Evolutionary conservation across 129 eudicot species (phyloP), one percentile per base, ranked within the genome.

Genomic region (Kitagawia praeruptora): DNA sequence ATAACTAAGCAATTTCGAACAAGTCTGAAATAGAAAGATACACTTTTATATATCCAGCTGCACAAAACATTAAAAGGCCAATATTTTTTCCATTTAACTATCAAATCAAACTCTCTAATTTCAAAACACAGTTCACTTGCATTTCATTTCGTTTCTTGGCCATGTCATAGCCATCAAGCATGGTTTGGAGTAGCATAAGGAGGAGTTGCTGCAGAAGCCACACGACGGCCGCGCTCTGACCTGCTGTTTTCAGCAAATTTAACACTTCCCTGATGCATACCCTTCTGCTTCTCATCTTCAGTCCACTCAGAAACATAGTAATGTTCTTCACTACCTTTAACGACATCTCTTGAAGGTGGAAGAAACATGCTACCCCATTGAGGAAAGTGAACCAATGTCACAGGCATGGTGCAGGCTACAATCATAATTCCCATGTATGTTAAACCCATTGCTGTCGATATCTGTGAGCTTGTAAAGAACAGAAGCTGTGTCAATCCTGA

Each of bases 211-310:
- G 88, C 96, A 2, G 93, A 83, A 6, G 76, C 87, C 14, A 90
- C 82, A 37, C 88, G 80, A 34, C 86, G 78, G 1, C 97, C 96
- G 5, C 98, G 89, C 79, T 94, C 97, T 21, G 96, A 84, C 31
- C 86, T 78, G 67, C 89, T 75, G 66, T 90, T 94, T 83, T 91
- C 88, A 0, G 98, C 97, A 54, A 94, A 94, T 83, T 70, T 85
- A n/a, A 94, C 25, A 78, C 98, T 94, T 9, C 89, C 92, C 42
- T 80, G 76, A 79, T 94, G 96, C 93, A 94, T 81, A n/a, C 97
- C 96, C 75, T 85, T 87, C 40, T 80, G 79, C 83, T 82, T 88
- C 85, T 91, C 98, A 6, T 82, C 97, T 76, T 91, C 96, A 3
- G 79, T 85, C 84, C 86, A 94, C 82, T 94, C 97, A 0, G 92